Evolutionary conservation across 1,284 basidiomycete species (phyloP), one percentile per base, ranked within the genome.

Genomic region (Pisolithus thermaeus): DNA sequence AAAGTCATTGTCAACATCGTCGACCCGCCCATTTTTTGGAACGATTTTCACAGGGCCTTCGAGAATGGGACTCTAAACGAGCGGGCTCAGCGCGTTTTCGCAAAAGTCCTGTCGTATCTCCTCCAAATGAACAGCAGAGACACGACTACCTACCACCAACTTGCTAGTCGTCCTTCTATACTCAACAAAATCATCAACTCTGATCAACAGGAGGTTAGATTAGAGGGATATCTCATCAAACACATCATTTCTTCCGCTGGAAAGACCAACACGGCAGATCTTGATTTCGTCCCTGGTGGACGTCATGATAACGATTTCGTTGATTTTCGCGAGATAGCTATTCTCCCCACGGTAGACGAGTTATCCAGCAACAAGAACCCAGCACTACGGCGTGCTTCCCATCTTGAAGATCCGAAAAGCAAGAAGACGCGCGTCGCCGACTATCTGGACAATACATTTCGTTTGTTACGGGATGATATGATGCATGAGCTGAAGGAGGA

Each of bases 401-500:
- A 66, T 7, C 61, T 82, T 0, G 77, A 79, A 0, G 75, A 78
- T 27, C 67, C 73, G 1, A 56, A 64, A 11, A 69, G 63, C 0
- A 67, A 69, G 38, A 60, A 66, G 1, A 62, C 59, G 12, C 73
- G 78, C 7, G 56, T 71, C 2, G 64, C 72, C 1, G 67, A 72
- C 1, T 77, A 84, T 55, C 66, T 85, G 6, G 83, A 85, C 55
- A 83, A 83, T 51, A 81, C 81, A 51, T 86, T 81, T 58, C 76
- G 84, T 7, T 67, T 86, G 8, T 62, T 84, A 9, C 67, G 84
- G 3, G 84, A 85, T 58, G 84, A 86, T 50, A 81, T 86, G 79
- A 54, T 85, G 2, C 69, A 76, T 55, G 81, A 86, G 58, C 72
- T 86, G 60, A 72, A 73, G 23, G 84, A 86, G 20, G 83, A 84